These are phyloP conservation scores for Pythium plurisporium DNA, from an alignment of 352 stramenopile genomes.

Conservation along the genomic window DNA sequence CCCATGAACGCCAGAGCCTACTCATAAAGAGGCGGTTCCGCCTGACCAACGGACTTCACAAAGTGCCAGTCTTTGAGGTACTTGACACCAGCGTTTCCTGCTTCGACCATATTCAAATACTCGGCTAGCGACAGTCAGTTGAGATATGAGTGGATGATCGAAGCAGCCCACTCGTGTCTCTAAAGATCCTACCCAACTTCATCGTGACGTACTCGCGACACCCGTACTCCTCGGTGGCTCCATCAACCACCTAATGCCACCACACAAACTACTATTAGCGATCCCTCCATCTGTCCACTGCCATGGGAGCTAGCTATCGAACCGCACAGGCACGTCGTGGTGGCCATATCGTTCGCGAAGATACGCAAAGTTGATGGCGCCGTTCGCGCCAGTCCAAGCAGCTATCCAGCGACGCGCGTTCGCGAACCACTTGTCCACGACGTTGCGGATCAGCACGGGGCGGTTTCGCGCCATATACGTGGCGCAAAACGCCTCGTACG, in stretches of 20 bases:
- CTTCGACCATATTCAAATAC: constrained; percentile 61
- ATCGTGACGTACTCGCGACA: constrained; percentile 51
- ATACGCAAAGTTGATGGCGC: constrained; percentile 35
- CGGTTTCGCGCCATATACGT: constrained; percentile 67
- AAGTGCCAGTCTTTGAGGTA: constrained; percentile 90
- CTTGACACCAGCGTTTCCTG: constrained; percentile 34
- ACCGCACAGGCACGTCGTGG: constrained; percentile 45
- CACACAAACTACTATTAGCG: background rate
- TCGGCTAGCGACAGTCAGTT: no score
- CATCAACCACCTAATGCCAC: constrained; percentile 40
- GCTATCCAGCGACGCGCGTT: constrained; percentile 14
- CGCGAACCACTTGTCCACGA: constrained; percentile 37
- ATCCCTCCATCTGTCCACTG: no score
- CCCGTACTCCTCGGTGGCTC: constrained; percentile 54
- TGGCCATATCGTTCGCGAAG: constrained; percentile 44
- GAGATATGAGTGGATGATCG: no score
- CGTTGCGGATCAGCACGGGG: constrained; percentile 65
- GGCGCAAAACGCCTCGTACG: constrained; percentile 68
- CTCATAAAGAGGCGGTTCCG: constrained; percentile 45
- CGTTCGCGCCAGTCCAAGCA: background rate
- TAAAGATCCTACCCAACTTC: constrained; percentile 70
- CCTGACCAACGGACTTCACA: constrained; percentile 47
- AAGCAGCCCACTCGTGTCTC: no score
- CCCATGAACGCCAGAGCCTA: constrained; percentile 19
- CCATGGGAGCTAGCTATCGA: no score